A percentile compares a stretch with the other conserved stretches of the same genome.
Conservation (phyloP, 2,329 filamentous ascomycete species). For the Aureobasidium zeae region DNA sequence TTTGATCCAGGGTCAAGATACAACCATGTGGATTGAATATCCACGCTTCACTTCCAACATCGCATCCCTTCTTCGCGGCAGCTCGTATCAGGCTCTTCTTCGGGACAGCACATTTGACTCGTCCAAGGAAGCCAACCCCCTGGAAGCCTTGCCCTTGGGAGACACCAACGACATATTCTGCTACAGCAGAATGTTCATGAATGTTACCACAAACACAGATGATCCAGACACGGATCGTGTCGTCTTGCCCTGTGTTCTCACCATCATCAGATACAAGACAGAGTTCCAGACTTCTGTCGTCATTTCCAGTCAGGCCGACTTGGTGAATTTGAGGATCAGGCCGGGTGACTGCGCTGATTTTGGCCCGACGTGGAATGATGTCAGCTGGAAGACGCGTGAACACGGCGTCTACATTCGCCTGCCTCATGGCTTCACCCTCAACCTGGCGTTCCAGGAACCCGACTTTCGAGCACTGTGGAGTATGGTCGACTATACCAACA, state of each 20-base stretch:
- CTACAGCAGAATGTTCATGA: constrained; percentile 68
- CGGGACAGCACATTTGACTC: constrained; percentile 40
- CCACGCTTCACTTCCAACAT: constrained; percentile 64
- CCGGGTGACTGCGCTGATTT: constrained; percentile 41
- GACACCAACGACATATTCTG: constrained; percentile 66
- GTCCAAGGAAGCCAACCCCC: constrained; percentile 40
- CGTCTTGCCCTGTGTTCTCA: constrained; percentile 64
- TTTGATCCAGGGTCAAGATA: constrained; percentile 70
- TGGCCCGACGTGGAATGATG: constrained; percentile 70
- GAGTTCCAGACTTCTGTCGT: constrained; percentile 63
- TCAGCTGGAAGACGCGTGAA: constrained; percentile 65
- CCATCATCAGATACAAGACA: constrained; percentile 60
- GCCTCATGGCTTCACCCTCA: constrained; percentile 65
- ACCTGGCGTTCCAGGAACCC: constrained; percentile 60
- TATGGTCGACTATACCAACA: constrained; percentile 75
- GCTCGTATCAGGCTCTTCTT: constrained; percentile 36
- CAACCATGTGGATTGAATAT: constrained; percentile 72
- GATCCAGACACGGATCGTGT: constrained; percentile 60
- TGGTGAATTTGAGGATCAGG: constrained; percentile 66
- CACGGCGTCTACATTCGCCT: constrained; percentile 59
- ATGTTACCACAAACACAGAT: constrained; percentile 64
- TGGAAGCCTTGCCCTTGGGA: constrained; percentile 65
- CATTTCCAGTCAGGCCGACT: constrained; percentile 69
- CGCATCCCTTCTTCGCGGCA: constrained; percentile 58
- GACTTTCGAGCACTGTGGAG: constrained; percentile 73